These are phyloP conservation scores for Mucor mucedo DNA, from an alignment of 371 early-diverging fungal genomes.

Conservation along the genomic window DNA sequence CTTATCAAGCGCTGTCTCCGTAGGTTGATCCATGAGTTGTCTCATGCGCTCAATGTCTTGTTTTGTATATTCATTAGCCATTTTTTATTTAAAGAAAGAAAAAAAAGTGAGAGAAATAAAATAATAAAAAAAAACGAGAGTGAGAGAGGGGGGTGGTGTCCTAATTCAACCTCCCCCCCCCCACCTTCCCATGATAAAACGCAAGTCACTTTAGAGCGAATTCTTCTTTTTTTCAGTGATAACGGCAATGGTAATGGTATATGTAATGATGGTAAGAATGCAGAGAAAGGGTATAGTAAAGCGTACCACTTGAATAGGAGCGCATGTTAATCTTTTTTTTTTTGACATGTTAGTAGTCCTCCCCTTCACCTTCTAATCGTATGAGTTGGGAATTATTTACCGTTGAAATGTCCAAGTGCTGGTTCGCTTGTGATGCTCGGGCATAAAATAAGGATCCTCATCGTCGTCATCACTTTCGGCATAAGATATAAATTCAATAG, in stretches of 20 bases:
- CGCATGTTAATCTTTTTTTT: conserved; percentile 44
- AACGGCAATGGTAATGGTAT: conserved; percentile 53
- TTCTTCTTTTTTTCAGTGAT: conserved; percentile 41
- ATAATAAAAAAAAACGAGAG: background rate
- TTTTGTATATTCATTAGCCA: conserved; percentile 27
- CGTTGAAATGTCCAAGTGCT: conserved; percentile 50
- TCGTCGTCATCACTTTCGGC: conserved; percentile 62
- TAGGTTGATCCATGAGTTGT: conserved; percentile 36
- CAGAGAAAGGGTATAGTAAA: conserved; percentile 51
- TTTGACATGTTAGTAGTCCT: too few relatives aligned
- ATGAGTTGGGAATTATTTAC: conserved; percentile 22
- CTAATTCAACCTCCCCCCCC: background rate
- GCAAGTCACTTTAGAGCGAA: background rate
- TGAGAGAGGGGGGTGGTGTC: background rate
- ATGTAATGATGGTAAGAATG: conserved; percentile 47
- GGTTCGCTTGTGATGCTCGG: conserved; percentile 55
- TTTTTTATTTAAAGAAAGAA: background rate
- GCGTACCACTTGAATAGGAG: conserved; percentile 54
- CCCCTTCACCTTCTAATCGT: too few relatives aligned
- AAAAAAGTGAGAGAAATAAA: background rate
- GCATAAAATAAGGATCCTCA: conserved; percentile 60
- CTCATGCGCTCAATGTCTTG: conserved; percentile 53
- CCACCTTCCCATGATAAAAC: background rate
- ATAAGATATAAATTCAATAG: conserved; percentile 56
- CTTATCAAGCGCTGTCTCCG: conserved; percentile 44